Conservation (phyloP, 2,329 filamentous ascomycete species). For the Aspergillus sp. region DNA sequence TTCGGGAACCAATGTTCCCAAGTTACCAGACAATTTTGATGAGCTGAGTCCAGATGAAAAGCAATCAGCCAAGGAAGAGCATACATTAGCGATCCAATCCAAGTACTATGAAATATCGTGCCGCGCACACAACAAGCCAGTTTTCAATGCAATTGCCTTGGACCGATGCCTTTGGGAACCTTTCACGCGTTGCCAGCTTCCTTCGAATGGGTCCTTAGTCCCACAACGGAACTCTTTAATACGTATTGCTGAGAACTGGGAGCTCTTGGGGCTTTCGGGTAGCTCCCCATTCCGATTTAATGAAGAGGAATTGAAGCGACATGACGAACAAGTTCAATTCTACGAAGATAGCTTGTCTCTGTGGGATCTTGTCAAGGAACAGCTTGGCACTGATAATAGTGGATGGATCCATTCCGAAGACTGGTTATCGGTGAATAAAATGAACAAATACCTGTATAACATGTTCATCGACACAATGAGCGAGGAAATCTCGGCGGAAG, state of each 20-base stretch:
- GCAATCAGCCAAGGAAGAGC: conserved; percentile 9
- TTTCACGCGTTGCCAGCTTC: conserved; percentile 23
- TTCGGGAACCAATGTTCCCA: conserved; percentile 15
- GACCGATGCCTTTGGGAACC: conserved; percentile 25
- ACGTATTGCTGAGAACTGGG: conserved; percentile 22
- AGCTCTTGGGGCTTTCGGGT: conserved; percentile 17
- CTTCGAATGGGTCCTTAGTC: conserved; percentile 18
- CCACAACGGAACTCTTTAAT: conserved; percentile 20
- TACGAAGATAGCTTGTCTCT: conserved; percentile 27
- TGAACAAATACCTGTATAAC: conserved; percentile 23
- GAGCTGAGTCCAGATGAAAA: conserved; percentile 16
- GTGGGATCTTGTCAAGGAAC: conserved; percentile 23
- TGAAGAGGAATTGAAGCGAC: conserved; percentile 16
- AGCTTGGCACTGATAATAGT: conserved; percentile 26
- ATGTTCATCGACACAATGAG: conserved; percentile 26
- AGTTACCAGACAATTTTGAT: conserved; percentile 22
- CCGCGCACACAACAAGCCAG: conserved; percentile 21
- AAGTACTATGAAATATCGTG: conserved; percentile 30
- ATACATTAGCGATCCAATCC: conserved; percentile 17
- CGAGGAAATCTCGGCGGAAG: conserved; percentile 22
- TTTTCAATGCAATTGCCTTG: conserved; percentile 24
- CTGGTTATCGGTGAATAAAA: conserved; percentile 22
- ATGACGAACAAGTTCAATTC: conserved; percentile 18
- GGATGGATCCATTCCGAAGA: conserved; percentile 23
- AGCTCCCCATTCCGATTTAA: conserved; percentile 21